Percentiles rank a stretch among this genome's conserved stretches.
These are phyloP conservation scores for Magnolia sinica DNA, from an alignment of 164 flowering plant genomes.

Conservation along the genomic window DNA sequence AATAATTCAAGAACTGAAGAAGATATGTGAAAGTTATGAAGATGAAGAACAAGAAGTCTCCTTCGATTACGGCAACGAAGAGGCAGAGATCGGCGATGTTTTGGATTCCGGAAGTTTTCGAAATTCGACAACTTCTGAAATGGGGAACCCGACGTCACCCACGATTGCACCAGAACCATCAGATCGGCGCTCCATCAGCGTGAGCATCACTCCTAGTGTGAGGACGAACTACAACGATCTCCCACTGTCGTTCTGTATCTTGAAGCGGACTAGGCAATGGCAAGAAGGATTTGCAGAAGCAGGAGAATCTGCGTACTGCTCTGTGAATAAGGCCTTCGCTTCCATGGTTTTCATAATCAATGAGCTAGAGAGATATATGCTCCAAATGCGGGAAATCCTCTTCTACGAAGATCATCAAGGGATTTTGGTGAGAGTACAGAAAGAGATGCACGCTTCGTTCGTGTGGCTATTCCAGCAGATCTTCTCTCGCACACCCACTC, in stretches of 20 bases:
- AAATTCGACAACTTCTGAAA: slow-evolving; percentile 4
- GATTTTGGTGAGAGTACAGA: slow-evolving; percentile 57
- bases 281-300: slow-evolving; percentile 47
- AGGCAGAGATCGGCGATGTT: neutral
- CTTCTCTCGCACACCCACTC: slow-evolving; percentile 80
- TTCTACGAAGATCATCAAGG: slow-evolving; percentile 65
- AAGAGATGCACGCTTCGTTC: slow-evolving; percentile 78
- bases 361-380: slow-evolving; percentile 74
- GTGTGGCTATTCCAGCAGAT: slow-evolving; percentile 92
- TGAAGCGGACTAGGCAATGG: slow-evolving; percentile 63
- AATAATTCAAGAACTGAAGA: neutral
- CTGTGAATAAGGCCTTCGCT: slow-evolving; percentile 79
- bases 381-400: slow-evolving; percentile 66
- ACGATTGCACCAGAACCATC: slow-evolving; percentile 28
- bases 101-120: neutral
- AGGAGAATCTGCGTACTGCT: slow-evolving; percentile 68
- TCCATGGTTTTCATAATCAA: slow-evolving; percentile 66
- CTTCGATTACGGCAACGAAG: neutral
- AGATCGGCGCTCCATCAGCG: slow-evolving; percentile 34
- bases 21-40: neutral
- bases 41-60: neutral
- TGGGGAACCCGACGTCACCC: slow-evolving; percentile 32
- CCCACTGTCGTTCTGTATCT: slow-evolving; percentile 68
- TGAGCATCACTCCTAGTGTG: slow-evolving; percentile 19
- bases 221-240: slow-evolving; percentile 73